A percentile compares a stretch with the other conserved stretches of the same genome.
phyloP scores from a whole-genome alignment of 306 rosid genomes.

The Pterocarpus santalinus region DNA sequence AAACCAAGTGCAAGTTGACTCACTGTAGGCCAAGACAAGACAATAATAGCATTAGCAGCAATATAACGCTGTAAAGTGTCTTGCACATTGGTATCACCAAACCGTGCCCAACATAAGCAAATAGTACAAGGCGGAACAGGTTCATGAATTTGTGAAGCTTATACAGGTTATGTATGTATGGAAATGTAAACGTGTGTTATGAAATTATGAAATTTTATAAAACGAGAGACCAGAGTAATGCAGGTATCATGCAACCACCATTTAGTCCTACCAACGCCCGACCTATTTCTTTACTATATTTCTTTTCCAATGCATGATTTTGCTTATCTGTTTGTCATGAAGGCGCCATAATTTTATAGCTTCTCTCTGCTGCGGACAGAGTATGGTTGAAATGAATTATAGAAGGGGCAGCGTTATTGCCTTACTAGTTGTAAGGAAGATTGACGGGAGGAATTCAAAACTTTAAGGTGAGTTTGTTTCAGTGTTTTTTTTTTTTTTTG shows the following conservation, averaged over 20 bases:
- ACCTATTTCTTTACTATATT: constrained; percentile 50
- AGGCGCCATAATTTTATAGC: constrained; percentile 51
- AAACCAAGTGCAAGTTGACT: background rate
- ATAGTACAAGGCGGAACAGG: constrained; percentile 2
- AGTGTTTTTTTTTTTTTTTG: too few relatives aligned
- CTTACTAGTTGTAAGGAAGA: background rate
- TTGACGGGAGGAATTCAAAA: too few relatives aligned
- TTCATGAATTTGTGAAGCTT: constrained; percentile 40
- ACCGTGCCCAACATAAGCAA: constrained; percentile 16
- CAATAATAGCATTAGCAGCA: constrained; percentile 14
- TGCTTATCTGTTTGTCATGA: constrained; percentile 39
- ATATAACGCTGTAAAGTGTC: constrained; percentile 1
- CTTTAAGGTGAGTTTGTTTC: too few relatives aligned
- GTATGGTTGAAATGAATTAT: constrained; percentile 43
- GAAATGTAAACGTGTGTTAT: background rate
- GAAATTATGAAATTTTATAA: background rate
- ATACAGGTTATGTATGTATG: background rate
- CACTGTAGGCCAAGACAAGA: constrained; percentile 15
- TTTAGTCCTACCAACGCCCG: constrained; percentile 49
- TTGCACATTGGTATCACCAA: constrained; percentile 40
- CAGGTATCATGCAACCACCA: background rate
- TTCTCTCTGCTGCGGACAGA: constrained; percentile 34
- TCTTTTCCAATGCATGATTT: constrained; percentile 51
- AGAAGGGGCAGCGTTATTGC: background rate
- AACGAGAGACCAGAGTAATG: background rate